These are phyloP conservation scores for Sporobolomyces roseus DNA, from an alignment of 768 basidiomycete species.

Conservation along the genomic window DNA sequence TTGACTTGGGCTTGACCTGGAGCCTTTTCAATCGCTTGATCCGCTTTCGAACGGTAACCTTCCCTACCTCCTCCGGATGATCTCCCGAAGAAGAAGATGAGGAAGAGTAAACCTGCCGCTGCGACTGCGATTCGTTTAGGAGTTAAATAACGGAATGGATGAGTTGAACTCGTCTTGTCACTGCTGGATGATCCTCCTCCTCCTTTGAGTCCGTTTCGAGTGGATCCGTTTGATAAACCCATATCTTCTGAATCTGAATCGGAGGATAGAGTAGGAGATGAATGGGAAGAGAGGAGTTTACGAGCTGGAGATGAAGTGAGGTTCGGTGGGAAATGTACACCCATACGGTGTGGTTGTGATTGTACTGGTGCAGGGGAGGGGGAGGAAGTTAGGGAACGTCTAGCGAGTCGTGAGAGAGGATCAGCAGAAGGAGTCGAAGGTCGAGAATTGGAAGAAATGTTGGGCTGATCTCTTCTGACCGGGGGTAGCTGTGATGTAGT, in stretches of 20 bases:
- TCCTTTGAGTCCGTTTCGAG: conserved; percentile 1
- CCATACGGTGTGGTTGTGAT: background rate
- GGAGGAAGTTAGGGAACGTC: conserved; percentile 9
- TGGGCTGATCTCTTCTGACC: no score
- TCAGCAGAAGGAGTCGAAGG: background rate
- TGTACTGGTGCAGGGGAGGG: background rate
- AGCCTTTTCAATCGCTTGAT: conserved; percentile 8
- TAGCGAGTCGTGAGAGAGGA: background rate
- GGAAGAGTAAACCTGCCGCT: conserved; percentile 31
- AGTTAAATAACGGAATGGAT: conserved; percentile 33
- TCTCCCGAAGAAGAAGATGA: conserved; percentile 40
- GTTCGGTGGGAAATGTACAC: conserved; percentile 10
- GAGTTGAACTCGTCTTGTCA: background rate
- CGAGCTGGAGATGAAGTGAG: background rate
- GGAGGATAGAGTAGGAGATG: conserved; percentile 1
- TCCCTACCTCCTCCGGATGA: conserved; percentile 19
- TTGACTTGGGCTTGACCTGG: conserved; percentile 13
- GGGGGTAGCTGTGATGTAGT: no score
- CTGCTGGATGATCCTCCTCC: background rate
- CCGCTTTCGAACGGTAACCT: background rate
- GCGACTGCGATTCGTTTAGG: conserved; percentile 36
- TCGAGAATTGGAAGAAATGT: background rate
- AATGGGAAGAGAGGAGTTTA: conserved; percentile 8
- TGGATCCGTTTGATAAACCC: conserved; percentile 24
- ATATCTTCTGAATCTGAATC: conserved; percentile 28